Evolutionary conservation across 352 stramenopile genomes (phyloP).

Genomic region (Pythium volutum): DNA sequence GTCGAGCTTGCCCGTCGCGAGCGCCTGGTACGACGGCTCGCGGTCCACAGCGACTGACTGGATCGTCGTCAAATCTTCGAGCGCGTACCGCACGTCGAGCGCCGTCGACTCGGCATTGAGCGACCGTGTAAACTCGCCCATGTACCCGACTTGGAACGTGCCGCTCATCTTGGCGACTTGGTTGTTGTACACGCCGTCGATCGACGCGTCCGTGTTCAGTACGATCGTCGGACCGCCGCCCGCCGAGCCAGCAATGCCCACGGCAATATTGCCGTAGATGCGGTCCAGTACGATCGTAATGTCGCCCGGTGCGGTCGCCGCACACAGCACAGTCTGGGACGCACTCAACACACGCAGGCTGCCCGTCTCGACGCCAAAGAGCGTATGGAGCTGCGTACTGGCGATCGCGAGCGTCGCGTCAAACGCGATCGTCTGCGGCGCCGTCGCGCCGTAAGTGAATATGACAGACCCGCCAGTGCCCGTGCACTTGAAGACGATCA

Average conservation of each 20-base stretch:
- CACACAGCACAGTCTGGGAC: conserved; percentile 42
- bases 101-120: conserved; percentile 71
- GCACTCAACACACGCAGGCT: conserved; percentile 56
- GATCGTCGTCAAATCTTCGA: conserved; percentile 60
- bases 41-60: conserved; percentile 48
- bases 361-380: conserved; percentile 51
- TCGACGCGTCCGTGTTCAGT: conserved; percentile 32
- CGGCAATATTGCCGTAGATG: conserved; percentile 47
- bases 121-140: conserved; percentile 48
- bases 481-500: conserved; percentile 52
- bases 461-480: conserved; percentile 32
- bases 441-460: conserved; percentile 27
- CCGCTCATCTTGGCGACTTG: conserved; percentile 59
- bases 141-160: conserved; percentile 76
- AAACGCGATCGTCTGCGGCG: conserved; percentile 21
- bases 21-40: conserved; percentile 39
- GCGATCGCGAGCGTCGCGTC: conserved; percentile 30
- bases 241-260: conserved; percentile 23
- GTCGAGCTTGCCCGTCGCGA: conserved; percentile 48
- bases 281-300: conserved; percentile 65
- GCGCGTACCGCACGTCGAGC: conserved; percentile 56
- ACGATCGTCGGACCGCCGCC: conserved; percentile 19
- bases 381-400: conserved; percentile 36
- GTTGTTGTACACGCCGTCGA: conserved; percentile 61
- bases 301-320: conserved; percentile 13